Percentiles rank a stretch among this genome's conserved stretches.
These are phyloP conservation scores for Phoma sp. DNA, from an alignment of 2,329 filamentous ascomycete species.

Conservation along the genomic window DNA sequence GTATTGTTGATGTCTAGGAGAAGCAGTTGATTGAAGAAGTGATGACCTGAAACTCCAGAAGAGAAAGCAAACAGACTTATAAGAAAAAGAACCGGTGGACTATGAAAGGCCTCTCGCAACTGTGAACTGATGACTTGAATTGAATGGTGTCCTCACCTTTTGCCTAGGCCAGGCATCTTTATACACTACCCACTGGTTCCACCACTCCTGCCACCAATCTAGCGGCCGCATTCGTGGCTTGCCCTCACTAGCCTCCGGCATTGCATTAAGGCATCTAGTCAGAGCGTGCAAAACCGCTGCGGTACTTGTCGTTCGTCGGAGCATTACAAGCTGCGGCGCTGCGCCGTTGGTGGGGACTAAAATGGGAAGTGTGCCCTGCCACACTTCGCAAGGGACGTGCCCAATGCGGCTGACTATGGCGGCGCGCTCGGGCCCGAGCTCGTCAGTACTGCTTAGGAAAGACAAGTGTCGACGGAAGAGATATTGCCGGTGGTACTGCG, in stretches of 20 bases:
- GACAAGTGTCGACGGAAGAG: slow-evolving; percentile 2
- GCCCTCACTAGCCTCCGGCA: slow-evolving; percentile 13
- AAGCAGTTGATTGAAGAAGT: slow-evolving; percentile 7
- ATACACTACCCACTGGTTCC: slow-evolving; percentile 14
- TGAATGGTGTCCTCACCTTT: slow-evolving; percentile 6
- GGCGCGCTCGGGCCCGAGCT: slow-evolving; percentile 4
- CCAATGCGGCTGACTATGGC: slow-evolving; percentile 15
- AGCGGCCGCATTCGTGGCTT: slow-evolving; percentile 15
- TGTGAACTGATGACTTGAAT: slow-evolving; percentile 17
- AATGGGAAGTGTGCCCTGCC: slow-evolving; percentile 15
- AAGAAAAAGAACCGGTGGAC: slow-evolving; percentile 1
- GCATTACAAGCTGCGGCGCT: slow-evolving; percentile 16
- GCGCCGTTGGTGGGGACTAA: slow-evolving; percentile 10
- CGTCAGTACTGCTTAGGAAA: slow-evolving; percentile 8
- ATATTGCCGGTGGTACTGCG: slow-evolving; percentile 1
- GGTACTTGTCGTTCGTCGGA: slow-evolving; percentile 13
- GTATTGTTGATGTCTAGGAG: neutral
- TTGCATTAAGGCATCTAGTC: slow-evolving; percentile 15
- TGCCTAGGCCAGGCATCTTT: slow-evolving; percentile 23
- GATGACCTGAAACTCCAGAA: slow-evolving; percentile 3
- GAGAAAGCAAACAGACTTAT: slow-evolving; percentile 14
- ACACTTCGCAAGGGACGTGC: slow-evolving; percentile 8
- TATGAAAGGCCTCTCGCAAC: slow-evolving; percentile 9
- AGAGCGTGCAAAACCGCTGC: slow-evolving; percentile 14
- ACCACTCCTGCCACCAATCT: slow-evolving; percentile 11